Evolutionary conservation across 2,329 filamentous ascomycete species (phyloP).

Genomic region (Verticillium alfalfae): DNA sequence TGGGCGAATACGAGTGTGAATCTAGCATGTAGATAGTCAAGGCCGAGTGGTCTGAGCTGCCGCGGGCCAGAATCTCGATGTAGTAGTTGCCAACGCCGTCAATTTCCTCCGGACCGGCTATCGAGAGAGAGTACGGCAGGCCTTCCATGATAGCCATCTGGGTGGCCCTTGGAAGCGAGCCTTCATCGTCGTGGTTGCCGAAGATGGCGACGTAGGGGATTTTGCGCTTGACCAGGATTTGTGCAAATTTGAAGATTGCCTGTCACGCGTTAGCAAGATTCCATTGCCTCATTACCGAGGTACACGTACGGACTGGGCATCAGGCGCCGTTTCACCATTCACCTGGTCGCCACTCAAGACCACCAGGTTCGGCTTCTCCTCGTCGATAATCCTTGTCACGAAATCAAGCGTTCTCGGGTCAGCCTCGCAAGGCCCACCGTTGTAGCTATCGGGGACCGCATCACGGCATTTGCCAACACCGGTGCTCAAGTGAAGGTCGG

Average conservation of each 20-base stretch:
- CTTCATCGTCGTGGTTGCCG: slow-evolving; percentile 96
- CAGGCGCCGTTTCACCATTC: slow-evolving; percentile 87
- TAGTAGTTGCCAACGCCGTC: slow-evolving; percentile 94
- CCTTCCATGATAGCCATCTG: slow-evolving; percentile 85
- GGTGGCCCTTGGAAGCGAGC: slow-evolving; percentile 65
- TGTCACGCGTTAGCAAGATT: slow-evolving; percentile 23
- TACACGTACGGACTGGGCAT: slow-evolving; percentile 70
- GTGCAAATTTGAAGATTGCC: slow-evolving; percentile 90
- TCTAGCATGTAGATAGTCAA: slow-evolving; percentile 94
- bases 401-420: slow-evolving; percentile 91
- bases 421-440: slow-evolving; percentile 79
- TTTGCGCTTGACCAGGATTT: slow-evolving; percentile 76
- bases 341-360: slow-evolving; percentile 91
- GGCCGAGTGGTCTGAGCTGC: slow-evolving; percentile 77
- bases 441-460: slow-evolving; percentile 66
- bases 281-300: neutral
- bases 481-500: slow-evolving; percentile 91
- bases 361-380: slow-evolving; percentile 90
- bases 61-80: slow-evolving; percentile 80
- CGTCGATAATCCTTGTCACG: slow-evolving; percentile 73
- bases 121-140: slow-evolving; percentile 84
- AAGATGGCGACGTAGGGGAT: slow-evolving; percentile 94
- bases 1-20: slow-evolving; percentile 85
- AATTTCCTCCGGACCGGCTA: slow-evolving; percentile 73
- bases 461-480: slow-evolving; percentile 83